Conservation (phyloP, 1,284 basidiomycete species). For the Neolentinus lepideus region DNA sequence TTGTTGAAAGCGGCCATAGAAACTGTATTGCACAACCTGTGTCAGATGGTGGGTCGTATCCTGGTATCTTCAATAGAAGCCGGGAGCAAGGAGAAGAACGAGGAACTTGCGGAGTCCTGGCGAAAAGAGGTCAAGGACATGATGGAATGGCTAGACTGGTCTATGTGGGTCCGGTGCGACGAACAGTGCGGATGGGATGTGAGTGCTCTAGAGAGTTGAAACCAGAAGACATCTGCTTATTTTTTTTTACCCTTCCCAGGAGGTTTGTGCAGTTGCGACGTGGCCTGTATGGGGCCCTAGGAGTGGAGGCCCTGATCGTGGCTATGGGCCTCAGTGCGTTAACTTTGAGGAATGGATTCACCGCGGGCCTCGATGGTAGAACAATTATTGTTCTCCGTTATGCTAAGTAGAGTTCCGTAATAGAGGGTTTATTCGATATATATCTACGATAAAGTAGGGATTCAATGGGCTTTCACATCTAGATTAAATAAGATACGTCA, state of each 20-base stretch:
- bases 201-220: background rate
- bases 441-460: no score
- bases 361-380: background rate
- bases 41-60: background rate
- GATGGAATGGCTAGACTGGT: constrained; percentile 4
- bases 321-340: background rate
- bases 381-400: background rate
- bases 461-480: no score
- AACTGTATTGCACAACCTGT: background rate
- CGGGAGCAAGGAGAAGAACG: background rate
- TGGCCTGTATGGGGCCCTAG: background rate
- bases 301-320: background rate
- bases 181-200: constrained; percentile 1
- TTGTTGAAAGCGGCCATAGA: background rate
- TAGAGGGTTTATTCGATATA: background rate
- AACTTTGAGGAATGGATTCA: background rate
- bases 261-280: background rate
- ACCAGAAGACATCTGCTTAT: background rate
- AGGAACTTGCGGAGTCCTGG: background rate
- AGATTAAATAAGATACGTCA: no score
- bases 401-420: background rate
- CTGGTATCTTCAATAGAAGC: background rate
- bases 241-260: background rate
- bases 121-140: background rate
- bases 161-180: constrained; percentile 1